phyloP scores from a whole-genome alignment of 1,284 basidiomycete species.

The Ganoderma meredithae region DNA sequence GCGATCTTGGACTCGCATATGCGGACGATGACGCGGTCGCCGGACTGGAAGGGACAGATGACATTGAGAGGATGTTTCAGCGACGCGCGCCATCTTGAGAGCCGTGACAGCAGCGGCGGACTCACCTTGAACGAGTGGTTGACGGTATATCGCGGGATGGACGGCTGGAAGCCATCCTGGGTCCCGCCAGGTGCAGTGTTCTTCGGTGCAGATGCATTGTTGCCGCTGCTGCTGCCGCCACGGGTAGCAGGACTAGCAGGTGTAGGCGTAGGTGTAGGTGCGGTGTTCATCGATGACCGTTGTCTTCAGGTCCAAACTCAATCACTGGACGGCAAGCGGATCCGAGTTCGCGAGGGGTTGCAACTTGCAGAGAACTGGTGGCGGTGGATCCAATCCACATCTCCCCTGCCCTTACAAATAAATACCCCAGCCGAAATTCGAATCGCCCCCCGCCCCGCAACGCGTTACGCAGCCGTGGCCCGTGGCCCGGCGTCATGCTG shows the following conservation, averaged over 20 bases:
- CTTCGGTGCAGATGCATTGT: too few relatives aligned
- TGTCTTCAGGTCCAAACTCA: not conserved
- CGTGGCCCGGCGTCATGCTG: not conserved
- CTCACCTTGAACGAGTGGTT: constrained; percentile 6
- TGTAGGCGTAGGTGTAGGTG: not conserved
- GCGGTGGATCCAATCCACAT: not conserved
- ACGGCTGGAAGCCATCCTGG: not conserved
- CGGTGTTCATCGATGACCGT: not conserved
- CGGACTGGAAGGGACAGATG: not conserved
- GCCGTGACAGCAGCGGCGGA: not conserved
- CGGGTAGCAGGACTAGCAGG: not conserved
- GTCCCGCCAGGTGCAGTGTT: not conserved
- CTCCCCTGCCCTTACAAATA: not conserved
- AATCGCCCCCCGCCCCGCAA: not conserved
- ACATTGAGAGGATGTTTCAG: not conserved
- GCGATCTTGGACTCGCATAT: constrained; percentile 6
- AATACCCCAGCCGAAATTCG: not conserved
- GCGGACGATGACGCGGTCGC: constrained; percentile 15
- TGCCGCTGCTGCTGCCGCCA: too few relatives aligned
- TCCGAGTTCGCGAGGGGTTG: too few relatives aligned
- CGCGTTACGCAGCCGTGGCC: not conserved
- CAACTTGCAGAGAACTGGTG: too few relatives aligned
- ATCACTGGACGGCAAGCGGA: too few relatives aligned
- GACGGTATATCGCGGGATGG: not conserved
- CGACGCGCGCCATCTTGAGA: too few relatives aligned